phyloP scores from a whole-genome alignment of 441 rosid species.

The Erodium chrysanthum region DNA sequence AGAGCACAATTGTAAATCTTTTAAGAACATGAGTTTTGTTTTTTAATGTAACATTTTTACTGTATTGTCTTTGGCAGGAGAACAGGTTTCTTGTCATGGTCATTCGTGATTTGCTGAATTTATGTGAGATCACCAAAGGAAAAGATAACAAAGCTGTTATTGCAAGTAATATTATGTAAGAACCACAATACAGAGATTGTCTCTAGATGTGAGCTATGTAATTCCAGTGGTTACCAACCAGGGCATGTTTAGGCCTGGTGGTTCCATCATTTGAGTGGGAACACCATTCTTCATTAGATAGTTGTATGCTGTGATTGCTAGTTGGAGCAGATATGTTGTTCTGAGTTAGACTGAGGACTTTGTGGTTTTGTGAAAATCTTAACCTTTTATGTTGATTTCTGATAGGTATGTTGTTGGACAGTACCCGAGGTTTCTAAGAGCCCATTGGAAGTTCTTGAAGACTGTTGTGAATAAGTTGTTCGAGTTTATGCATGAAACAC shows the following conservation, averaged over 20 bases:
- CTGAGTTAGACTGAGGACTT: not conserved
- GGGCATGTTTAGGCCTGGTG: constrained; percentile 5
- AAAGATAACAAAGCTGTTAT: constrained; percentile 99
- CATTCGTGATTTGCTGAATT: constrained; percentile 87
- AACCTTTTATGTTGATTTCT: constrained; percentile 2
- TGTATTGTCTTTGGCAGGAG: constrained; percentile 47
- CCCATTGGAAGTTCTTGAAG: constrained; percentile 99
- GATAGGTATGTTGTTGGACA: constrained; percentile 99
- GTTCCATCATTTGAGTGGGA: constrained; percentile 4
- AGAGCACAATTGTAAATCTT: not conserved
- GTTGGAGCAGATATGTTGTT: not conserved
- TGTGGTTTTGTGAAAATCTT: not conserved
- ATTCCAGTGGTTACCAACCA: not conserved
- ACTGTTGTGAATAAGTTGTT: constrained; percentile 98
- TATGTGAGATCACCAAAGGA: constrained; percentile 97
- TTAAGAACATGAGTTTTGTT: not conserved
- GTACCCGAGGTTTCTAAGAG: constrained; percentile 97
- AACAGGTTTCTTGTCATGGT: constrained; percentile 99
- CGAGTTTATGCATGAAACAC: constrained; percentile 99
- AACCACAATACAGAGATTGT: constrained; percentile 8
- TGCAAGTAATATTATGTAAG: constrained; percentile 99
- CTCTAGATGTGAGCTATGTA: not conserved
- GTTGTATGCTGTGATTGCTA: not conserved
- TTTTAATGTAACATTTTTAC: not conserved
- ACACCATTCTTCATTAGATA: not conserved